phyloP scores from a whole-genome alignment of 2,329 filamentous ascomycete species.

The Dactylellina haptotyla region DNA sequence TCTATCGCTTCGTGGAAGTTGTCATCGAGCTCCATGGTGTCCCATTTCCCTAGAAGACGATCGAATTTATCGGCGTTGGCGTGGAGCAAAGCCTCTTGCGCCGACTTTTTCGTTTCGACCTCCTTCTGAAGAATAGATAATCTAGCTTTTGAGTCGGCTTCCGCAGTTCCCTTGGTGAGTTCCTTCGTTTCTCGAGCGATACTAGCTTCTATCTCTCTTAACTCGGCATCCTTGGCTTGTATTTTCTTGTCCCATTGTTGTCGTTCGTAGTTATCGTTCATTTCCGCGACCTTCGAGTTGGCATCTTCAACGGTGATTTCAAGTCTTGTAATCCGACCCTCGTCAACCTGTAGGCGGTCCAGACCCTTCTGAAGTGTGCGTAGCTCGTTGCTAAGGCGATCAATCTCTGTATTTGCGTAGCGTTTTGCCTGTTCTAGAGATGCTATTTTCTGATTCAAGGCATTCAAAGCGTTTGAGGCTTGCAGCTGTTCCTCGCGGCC shows the following conservation, averaged over 20 bases:
- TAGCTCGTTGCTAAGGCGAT: slow-evolving; percentile 73
- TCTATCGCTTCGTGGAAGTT: slow-evolving; percentile 69
- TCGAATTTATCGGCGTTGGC: slow-evolving; percentile 74
- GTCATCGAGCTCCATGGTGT: slow-evolving; percentile 73
- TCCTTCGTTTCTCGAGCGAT: slow-evolving; percentile 79
- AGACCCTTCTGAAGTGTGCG: slow-evolving; percentile 73
- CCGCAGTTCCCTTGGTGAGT: slow-evolving; percentile 81
- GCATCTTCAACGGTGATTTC: slow-evolving; percentile 76
- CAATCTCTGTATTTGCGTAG: slow-evolving; percentile 76
- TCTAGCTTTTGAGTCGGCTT: slow-evolving; percentile 83
- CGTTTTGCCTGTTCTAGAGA: slow-evolving; percentile 79
- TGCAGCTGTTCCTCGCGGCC: slow-evolving; percentile 77
- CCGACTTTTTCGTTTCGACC: slow-evolving; percentile 71
- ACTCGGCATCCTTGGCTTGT: slow-evolving; percentile 71
- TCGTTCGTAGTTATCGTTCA: slow-evolving; percentile 71
- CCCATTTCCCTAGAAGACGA: slow-evolving; percentile 74
- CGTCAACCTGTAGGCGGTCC: slow-evolving; percentile 80
- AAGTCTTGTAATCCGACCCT: slow-evolving; percentile 81
- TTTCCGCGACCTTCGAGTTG: slow-evolving; percentile 71
- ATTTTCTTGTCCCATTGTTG: slow-evolving; percentile 78
- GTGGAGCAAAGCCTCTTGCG: slow-evolving; percentile 32
- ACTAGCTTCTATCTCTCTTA: slow-evolving; percentile 76
- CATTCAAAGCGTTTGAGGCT: slow-evolving; percentile 76
- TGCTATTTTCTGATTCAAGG: slow-evolving; percentile 75
- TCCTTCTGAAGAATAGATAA: slow-evolving; percentile 86